Conservation (phyloP, 768 basidiomycete genomes). For the Leucosporidium scottii region DNA sequence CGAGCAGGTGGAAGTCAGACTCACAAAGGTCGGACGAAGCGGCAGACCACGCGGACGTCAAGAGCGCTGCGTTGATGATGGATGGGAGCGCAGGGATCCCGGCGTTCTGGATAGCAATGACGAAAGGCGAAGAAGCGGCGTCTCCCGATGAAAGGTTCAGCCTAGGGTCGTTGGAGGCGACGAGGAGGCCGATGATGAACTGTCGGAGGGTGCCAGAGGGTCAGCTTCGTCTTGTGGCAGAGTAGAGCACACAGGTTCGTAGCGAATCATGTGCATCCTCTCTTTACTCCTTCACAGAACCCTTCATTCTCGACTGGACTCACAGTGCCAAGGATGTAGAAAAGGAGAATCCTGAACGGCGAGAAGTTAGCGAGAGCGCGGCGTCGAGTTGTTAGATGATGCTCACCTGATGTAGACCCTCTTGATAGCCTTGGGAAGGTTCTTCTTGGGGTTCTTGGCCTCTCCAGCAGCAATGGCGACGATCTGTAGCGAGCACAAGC, state of each 20-base stretch:
- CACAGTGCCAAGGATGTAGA: conserved; percentile 44
- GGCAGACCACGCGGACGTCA: conserved; percentile 44
- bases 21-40: conserved; percentile 40
- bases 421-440: background rate
- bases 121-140: conserved; percentile 13
- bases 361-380: no score
- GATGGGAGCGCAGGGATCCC: conserved; percentile 43
- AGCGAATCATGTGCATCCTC: no score
- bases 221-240: no score
- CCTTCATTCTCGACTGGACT: no score
- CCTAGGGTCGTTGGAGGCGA: conserved; percentile 37
- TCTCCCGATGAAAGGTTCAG: background rate
- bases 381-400: no score
- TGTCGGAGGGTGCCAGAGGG: conserved; percentile 3
- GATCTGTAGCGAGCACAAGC: conserved; percentile 27
- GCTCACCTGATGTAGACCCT: conserved; percentile 25
- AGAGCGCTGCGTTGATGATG: conserved; percentile 44
- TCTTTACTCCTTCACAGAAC: no score
- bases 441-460: conserved; percentile 46
- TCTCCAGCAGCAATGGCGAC: conserved; percentile 47
- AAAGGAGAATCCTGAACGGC: conserved; percentile 42
- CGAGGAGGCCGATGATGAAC: conserved; percentile 42
- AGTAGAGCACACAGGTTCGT: no score
- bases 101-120: conserved; percentile 40
- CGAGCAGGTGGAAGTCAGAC: no score